These are phyloP conservation scores for Sporothrix pallida DNA, from an alignment of 2,329 filamentous ascomycete species.

Conservation along the genomic window DNA sequence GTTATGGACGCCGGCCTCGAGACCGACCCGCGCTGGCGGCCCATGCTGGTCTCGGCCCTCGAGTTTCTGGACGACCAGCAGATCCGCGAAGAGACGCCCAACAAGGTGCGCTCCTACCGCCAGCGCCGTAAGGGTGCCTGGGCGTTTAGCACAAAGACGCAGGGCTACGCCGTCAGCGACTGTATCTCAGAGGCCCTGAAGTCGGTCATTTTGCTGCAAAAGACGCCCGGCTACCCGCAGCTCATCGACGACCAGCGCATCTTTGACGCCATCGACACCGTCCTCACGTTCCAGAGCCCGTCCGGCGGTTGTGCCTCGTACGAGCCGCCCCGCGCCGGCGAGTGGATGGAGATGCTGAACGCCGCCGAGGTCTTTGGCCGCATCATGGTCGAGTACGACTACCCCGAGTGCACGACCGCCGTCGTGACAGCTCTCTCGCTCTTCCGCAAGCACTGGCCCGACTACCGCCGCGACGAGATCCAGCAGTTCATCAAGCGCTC, in stretches of 20 bases:
- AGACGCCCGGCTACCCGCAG: slow-evolving; percentile 73
- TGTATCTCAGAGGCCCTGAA: slow-evolving; percentile 93
- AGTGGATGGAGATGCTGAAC: slow-evolving; percentile 83
- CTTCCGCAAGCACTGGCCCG: slow-evolving; percentile 80
- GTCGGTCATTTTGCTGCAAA: slow-evolving; percentile 79
- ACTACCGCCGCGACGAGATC: slow-evolving; percentile 80
- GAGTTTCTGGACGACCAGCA: slow-evolving; percentile 90
- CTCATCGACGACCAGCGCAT: slow-evolving; percentile 78
- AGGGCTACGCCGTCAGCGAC: slow-evolving; percentile 95
- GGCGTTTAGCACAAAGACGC: slow-evolving; percentile 90
- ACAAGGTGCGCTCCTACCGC: slow-evolving; percentile 82
- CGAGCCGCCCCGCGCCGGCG: slow-evolving; percentile 78
- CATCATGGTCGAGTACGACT: slow-evolving; percentile 99
- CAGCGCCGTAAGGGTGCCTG: slow-evolving; percentile 92
- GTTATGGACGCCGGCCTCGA: slow-evolving; percentile 79
- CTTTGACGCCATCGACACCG: slow-evolving; percentile 85
- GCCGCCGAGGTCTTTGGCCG: slow-evolving; percentile 94
- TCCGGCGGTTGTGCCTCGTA: slow-evolving; percentile 90
- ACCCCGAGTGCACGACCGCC: slow-evolving; percentile 96
- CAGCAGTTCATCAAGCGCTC: slow-evolving; percentile 72
- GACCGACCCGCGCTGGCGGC: slow-evolving; percentile 75
- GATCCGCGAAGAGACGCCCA: slow-evolving; percentile 79
- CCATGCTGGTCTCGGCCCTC: slow-evolving; percentile 82
- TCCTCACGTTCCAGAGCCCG: slow-evolving; percentile 88
- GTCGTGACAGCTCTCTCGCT: slow-evolving; percentile 85